Base-by-base conservation (phyloP, 352 stramenopile species). In the Blastocystis sp. region DNA sequence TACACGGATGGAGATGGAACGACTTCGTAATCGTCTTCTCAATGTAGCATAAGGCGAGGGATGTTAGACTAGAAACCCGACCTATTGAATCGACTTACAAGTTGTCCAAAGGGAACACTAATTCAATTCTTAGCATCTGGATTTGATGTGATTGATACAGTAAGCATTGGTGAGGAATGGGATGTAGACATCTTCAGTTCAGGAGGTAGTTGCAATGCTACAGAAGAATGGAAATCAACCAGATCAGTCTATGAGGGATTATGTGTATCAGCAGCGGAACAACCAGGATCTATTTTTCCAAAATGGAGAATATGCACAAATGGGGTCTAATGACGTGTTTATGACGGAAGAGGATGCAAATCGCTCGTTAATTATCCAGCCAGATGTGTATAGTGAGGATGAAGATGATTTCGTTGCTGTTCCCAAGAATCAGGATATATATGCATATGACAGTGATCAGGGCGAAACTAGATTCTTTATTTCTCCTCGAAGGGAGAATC, bases 261-360 rank as follows among this genome's bases (percentile, higher is more conserved):
- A 83, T 67, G 29, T 83, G 71, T 83, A 83, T 24, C 46, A 67
- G n/a, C 46, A 83, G 71, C 43, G 54, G 11, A 83, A 83, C 27
- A 43, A 83, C n/a, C 49, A 54, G 11, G 54, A 66, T n/a, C 27
- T 24, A 21, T 83, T 83, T 27, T 52, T 83, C 21, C 51, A 63
- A 21, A 66, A 83, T 37, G 71, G 71, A 32, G 51, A 83, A 56
- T 83, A 54, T 32, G 39, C 14, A 56, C 71, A 83, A 32, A 49
- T 29, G 27, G 71, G 51, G 9, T 51, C 16, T 14, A 27, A 24
- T 9, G 71, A 83, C 21, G 49, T 66, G 46, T 39, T 42, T 14
- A 57, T 80, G 19, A 80, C 51, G 5, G 67, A 80, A 32, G 46
- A 61, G 11, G 51, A 80, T 9, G 67, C 51, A 6, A 61, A 61